phyloP scores from a whole-genome alignment of 805 yeast species.

The Wickerhamiella domercqiae region DNA sequence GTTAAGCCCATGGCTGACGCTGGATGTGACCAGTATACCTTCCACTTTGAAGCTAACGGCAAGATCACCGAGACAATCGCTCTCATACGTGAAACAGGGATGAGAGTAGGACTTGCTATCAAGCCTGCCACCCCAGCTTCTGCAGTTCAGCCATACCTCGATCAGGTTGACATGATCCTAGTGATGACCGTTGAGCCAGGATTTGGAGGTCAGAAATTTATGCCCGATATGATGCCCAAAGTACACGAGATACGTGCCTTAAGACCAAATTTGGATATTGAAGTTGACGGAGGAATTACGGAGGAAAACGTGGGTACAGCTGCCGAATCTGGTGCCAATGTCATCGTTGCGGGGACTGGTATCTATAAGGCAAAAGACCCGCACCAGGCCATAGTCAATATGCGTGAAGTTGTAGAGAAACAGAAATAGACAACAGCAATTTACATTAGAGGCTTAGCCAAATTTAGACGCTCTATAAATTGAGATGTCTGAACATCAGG shows the following conservation, averaged over 20 bases:
- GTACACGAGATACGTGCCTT: constrained; percentile 58
- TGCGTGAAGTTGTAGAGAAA: constrained; percentile 29
- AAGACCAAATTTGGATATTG: constrained; percentile 71
- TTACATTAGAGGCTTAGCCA: not conserved
- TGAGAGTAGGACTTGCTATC: constrained; percentile 87
- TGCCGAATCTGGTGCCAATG: constrained; percentile 96
- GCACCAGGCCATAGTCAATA: constrained; percentile 48
- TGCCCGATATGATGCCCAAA: constrained; percentile 93
- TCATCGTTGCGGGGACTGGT: constrained; percentile 93
- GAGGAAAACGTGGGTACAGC: constrained; percentile 72
- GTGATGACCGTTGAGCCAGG: constrained; percentile 99
- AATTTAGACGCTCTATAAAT: not conserved
- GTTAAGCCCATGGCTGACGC: constrained; percentile 80
- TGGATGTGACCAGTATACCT: constrained; percentile 92
- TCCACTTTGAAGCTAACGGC: constrained; percentile 82
- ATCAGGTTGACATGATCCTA: constrained; percentile 79
- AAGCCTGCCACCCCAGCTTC: constrained; percentile 88
- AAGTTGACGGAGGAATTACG: constrained; percentile 95
- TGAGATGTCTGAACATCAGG: not conserved
- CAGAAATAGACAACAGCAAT: not conserved
- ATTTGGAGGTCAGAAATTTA: constrained; percentile 94
- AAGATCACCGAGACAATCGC: constrained; percentile 58
- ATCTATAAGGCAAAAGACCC: constrained; percentile 81
- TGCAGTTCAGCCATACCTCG: constrained; percentile 59
- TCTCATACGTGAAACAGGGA: constrained; percentile 61